Evolutionary conservation across 179 eudicot species (phyloP).

Genomic region (Carnegiea gigantea): DNA sequence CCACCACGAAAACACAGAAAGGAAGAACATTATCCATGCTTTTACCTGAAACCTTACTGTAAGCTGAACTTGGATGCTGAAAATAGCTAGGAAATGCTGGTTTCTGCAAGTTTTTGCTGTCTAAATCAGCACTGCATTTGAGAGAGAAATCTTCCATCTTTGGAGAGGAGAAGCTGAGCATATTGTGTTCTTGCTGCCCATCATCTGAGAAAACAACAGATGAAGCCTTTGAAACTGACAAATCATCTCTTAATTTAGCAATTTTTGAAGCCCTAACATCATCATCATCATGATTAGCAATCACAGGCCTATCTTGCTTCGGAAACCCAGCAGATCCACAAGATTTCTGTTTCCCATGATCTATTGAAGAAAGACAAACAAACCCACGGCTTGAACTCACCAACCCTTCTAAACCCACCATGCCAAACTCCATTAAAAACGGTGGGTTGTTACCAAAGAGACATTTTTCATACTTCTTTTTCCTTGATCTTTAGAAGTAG

Average conservation of each 20-base stretch:
- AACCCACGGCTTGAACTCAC: slow-evolving; percentile 16
- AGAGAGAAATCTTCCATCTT: slow-evolving; percentile 19
- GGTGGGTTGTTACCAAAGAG: not conserved
- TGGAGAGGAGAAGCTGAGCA: slow-evolving; percentile 68
- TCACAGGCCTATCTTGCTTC: slow-evolving; percentile 18
- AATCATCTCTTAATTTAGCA: slow-evolving; percentile 40
- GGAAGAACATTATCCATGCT: not conserved
- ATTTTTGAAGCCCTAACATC: slow-evolving; percentile 42
- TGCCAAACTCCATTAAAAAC: slow-evolving; percentile 49
- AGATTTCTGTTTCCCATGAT: slow-evolving; percentile 17
- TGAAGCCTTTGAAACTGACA: slow-evolving; percentile 19
- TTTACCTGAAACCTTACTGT: slow-evolving; percentile 51
- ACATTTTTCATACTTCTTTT: slow-evolving; percentile 7
- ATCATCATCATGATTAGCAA: not conserved
- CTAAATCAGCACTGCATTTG: slow-evolving; percentile 8
- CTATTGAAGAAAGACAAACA: not conserved
- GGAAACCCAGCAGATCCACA: slow-evolving; percentile 28
- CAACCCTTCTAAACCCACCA: slow-evolving; percentile 39
- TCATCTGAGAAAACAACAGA: slow-evolving; percentile 34
- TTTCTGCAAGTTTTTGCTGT: slow-evolving; percentile 25
- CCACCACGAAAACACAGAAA: not conserved
- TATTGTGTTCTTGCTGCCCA: slow-evolving; percentile 33
- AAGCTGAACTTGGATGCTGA: slow-evolving; percentile 28
- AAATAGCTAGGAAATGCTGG: slow-evolving; percentile 29
- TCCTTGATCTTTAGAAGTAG: not conserved